Evolutionary conservation across 2,329 filamentous ascomycete genomes (phyloP), one percentile per base, ranked within the genome.

Genomic region (Paecilomyces dactylethromorphus): DNA sequence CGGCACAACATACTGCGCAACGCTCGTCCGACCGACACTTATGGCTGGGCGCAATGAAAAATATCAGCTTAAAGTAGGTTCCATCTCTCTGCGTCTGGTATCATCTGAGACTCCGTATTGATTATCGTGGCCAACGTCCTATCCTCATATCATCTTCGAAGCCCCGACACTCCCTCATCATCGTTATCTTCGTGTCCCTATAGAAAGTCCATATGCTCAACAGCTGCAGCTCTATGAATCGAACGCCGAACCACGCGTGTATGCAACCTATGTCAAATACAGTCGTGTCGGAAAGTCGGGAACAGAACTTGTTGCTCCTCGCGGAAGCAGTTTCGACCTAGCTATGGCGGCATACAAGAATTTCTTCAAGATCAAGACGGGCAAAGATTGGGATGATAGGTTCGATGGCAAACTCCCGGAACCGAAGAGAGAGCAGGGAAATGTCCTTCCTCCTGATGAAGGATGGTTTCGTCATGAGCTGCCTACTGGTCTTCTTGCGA

Each of bases 201-300:
- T 66, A 61, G 56, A 65, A 57, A 59, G 65, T 49, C 63, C 62
- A 58, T 61, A 60, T 66, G 62, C 62, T 62, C 45, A 64, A 59
- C 55, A 56, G 54, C 59, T 69, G 31, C 62, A 91, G 87, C 78
- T 92, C 55, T 90, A 85, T 75, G 84, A 91, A 70, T 88, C 86
- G 4, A 79, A 84, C 60, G 75, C 80, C 11, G 73, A 75, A 13
- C 87, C 87, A 0, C 78, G 76, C 59, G 80, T 83, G 0, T 92
- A 90, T 74, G 82, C 81, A 63, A 83, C 84, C 53, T 82, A 82
- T 7, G 80, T 79, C 53, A 83, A 83, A 57, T 76, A 76, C 58
- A 73, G 65, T 31, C 69, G 72, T 1, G 58, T 63, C 2, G 72
- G 73, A 0, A 68, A 61, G 11, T 68, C 68, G 0, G 64, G 65